Conservation (phyloP, 176 grass and related monocot species). For the Oryza punctata region DNA sequence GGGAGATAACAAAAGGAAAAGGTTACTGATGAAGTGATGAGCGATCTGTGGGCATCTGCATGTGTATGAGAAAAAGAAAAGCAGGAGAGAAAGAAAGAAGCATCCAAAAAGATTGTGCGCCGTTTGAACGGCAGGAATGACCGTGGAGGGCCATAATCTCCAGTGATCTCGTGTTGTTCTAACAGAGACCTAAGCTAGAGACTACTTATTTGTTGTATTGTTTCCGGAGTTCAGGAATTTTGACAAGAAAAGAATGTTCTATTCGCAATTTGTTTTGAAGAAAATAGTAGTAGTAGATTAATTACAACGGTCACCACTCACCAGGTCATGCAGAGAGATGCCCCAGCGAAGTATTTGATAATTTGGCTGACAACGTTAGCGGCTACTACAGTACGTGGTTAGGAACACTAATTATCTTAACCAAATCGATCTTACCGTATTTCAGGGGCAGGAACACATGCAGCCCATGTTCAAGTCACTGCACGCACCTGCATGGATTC, state of each 20-base stretch:
- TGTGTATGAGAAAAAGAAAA: constrained; percentile 7
- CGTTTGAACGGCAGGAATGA: constrained; percentile 9
- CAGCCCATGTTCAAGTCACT: constrained; percentile 29
- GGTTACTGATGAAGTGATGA: neutral
- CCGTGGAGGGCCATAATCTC: neutral
- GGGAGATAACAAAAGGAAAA: neutral
- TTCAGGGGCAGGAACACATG: constrained; percentile 27
- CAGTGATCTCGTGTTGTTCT: neutral
- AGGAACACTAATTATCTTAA: neutral
- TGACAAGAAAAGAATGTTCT: neutral
- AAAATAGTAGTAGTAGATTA: neutral
- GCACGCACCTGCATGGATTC: constrained; percentile 14
- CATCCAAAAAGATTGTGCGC: constrained; percentile 29
- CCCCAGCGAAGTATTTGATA: neutral
- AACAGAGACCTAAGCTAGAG: neutral
- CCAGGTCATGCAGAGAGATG: constrained; percentile 19
- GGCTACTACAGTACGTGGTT: constrained; percentile 2
- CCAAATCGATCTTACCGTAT: neutral
- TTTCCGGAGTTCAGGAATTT: neutral
- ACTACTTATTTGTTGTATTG: neutral
- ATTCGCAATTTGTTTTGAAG: too few relatives aligned
- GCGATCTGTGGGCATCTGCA: constrained; percentile 29
- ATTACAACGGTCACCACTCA: too few relatives aligned
- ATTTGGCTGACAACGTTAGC: neutral
- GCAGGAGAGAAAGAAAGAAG: neutral